Evolutionary conservation across 495 filamentous ascomycete genomes (phyloP), one percentile per base, ranked within the genome.

Genomic region (Penicillium bialowiezense): DNA sequence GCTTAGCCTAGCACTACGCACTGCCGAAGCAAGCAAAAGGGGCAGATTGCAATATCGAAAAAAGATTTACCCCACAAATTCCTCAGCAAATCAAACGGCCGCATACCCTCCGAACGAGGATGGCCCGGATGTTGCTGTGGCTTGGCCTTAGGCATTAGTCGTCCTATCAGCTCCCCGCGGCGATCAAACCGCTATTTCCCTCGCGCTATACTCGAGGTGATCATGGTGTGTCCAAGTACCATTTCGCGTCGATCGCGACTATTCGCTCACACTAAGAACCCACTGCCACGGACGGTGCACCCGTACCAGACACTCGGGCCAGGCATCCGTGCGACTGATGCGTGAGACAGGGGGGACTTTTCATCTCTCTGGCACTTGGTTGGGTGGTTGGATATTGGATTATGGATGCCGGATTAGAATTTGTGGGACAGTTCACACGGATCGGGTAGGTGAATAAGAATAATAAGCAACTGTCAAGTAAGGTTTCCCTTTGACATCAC

Each of bases 231-330:
- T 4, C 6, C n/a, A 13, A 18, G 12, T 29, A 15, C 29, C 18
- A 7, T 24, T 26, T 15, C 13, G 5, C 20, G n/a, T 52, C 44
- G 49, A 50, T 49, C 40, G 35, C 37, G 9, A 21, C 23, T 15
- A 55, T 55, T 59, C 42, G 47, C 31, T 43, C 42, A 29, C 20
- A 40, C 47, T 49, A 51, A 45, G 14, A 50, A 48, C 32, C 59
- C 55, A 58, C 48, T 48, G 48, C 51, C 48, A 58, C 48, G 55
- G 51, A 54, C 51, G 39, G 50, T 45, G 43, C 50, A 54, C 52
- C 48, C 46, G 50, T 56, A 54, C 59, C 56, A 62, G 52, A 54
- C 47, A 49, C 52, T 59, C 59, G 59, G 59, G 51, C 44, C 55
- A 41, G 18, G 10, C 10, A 40, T 47, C 33, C 31, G 44, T 51